These are phyloP conservation scores for Fusarium pininemorale DNA, from an alignment of 2,329 filamentous ascomycete species.

Conservation along the genomic window DNA sequence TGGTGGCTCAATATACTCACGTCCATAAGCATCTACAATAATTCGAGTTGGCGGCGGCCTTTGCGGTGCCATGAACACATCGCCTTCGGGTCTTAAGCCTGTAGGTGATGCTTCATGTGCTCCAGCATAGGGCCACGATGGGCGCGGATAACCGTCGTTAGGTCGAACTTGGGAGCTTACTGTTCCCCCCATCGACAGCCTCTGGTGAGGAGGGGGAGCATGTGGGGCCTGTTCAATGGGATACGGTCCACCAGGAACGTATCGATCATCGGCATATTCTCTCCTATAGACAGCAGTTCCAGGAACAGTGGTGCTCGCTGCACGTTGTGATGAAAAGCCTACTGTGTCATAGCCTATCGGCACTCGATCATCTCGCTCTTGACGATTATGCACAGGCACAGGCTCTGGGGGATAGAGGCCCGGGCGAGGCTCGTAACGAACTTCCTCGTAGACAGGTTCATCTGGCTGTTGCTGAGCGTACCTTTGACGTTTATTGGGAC, in stretches of 20 bases:
- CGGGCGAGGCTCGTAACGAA: slow-evolving; percentile 54
- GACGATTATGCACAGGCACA: slow-evolving; percentile 44
- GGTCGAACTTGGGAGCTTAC: slow-evolving; percentile 52
- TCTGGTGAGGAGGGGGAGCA: slow-evolving; percentile 47
- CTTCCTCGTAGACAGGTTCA: slow-evolving; percentile 47
- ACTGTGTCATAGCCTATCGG: slow-evolving; percentile 48
- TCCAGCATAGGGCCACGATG: slow-evolving; percentile 56
- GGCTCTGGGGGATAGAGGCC: slow-evolving; percentile 49
- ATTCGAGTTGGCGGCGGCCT: slow-evolving; percentile 70
- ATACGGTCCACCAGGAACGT: slow-evolving; percentile 42
- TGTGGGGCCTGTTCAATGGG: slow-evolving; percentile 52
- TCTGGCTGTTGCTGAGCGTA: slow-evolving; percentile 54
- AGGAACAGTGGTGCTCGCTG: slow-evolving; percentile 39
- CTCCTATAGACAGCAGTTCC: slow-evolving; percentile 45
- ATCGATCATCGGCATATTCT: slow-evolving; percentile 48
- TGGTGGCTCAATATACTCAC: slow-evolving; percentile 74
- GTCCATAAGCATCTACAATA: slow-evolving; percentile 83
- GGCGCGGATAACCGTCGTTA: slow-evolving; percentile 53
- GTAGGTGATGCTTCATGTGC: slow-evolving; percentile 54
- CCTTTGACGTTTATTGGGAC: slow-evolving; percentile 66
- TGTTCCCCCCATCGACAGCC: slow-evolving; percentile 21
- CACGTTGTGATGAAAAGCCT: slow-evolving; percentile 37
- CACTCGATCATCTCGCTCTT: slow-evolving; percentile 44
- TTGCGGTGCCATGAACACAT: slow-evolving; percentile 61
- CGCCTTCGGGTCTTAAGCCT: slow-evolving; percentile 59